Base-by-base conservation (phyloP, 1,139 yeast genomes). In the Kurtzmaniella natalensis region DNA sequence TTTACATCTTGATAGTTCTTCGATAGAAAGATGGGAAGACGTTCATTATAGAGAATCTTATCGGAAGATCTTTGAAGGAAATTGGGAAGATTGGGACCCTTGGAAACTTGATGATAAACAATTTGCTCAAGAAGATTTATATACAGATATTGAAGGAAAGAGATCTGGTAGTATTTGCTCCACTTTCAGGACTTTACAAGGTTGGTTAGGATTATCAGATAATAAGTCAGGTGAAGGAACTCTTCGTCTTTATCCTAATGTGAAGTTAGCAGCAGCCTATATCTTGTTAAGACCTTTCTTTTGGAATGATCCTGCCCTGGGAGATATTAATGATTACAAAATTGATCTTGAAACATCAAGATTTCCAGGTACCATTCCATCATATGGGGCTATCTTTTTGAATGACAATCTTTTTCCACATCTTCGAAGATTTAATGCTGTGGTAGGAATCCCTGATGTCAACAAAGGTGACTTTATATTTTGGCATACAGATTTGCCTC, bases 1-100 rank as follows among this genome's bases (percentile, higher is more conserved):
- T 6, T 54, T 57, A 10, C 70, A 63, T 35, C 43, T 51, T 10
- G 70, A 64, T 36, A 55, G 60, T n/a, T 62, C 67, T 9, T 53
- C 64, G 2, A 44, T 61, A 19, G 69, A 62, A 37, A 43, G 70
- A 27, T 64, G 70, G 70, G 67, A 63, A 37, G 70, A 64, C 39
- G 39, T 38, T 4, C 55, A 45, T 16, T 64, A 62, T 42, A 40
- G 60, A 7, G 42, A 43, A 9, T 55, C 50, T 22, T 64, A 64
- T 42, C 33, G 42, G 3, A 47, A 44, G 18, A 59, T 64, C 18
- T 50, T 55, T 14, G 55, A 55, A 18, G 69, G 68, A 10, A 31
- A 46, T 11, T 62, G 69, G 68, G 63, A 62, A 42, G 46, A 57
- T 3, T 62, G 50, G 38, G 67, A 64, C 37, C 53, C 68, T 7